A percentile compares a stretch with the other conserved stretches of the same genome.
phyloP scores from a whole-genome alignment of 495 filamentous ascomycete species.

The Thermothielavioides terrestris region DNA sequence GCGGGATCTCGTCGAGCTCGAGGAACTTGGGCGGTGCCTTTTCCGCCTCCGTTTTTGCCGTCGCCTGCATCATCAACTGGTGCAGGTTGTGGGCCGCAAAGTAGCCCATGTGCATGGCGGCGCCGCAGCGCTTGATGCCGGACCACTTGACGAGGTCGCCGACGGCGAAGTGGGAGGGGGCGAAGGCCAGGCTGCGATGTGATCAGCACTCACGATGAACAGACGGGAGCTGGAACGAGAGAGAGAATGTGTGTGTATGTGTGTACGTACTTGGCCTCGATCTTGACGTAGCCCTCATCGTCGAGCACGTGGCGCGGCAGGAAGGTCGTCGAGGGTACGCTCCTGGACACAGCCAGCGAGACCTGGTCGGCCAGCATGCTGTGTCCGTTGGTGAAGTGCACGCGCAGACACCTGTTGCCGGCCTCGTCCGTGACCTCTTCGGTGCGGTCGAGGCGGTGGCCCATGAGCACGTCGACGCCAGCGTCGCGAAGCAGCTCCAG shows the following conservation, averaged over 20 bases:
- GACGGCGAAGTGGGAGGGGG: slow-evolving; percentile 49
- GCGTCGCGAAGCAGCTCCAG: slow-evolving; percentile 42
- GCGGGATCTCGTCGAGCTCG: slow-evolving; percentile 43
- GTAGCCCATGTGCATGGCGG: slow-evolving; percentile 58
- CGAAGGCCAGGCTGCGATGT: slow-evolving; percentile 37
- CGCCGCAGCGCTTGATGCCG: slow-evolving; percentile 63
- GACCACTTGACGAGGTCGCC: slow-evolving; percentile 50
- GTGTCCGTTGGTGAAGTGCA: slow-evolving; percentile 49
- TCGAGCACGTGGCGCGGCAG: slow-evolving; percentile 42
- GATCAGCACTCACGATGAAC: not conserved
- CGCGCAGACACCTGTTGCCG: slow-evolving; percentile 24
- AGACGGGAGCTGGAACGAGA: not conserved
- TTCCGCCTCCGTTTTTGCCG: not conserved
- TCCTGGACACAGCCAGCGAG: slow-evolving; percentile 51
- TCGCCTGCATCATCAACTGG: slow-evolving; percentile 38
- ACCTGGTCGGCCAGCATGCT: slow-evolving; percentile 47
- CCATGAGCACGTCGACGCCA: slow-evolving; percentile 50
- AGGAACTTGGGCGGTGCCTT: slow-evolving; percentile 31
- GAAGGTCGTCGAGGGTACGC: slow-evolving; percentile 45
- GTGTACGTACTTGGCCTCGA: slow-evolving; percentile 32
- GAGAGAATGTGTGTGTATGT: too few relatives aligned
- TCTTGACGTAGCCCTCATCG: slow-evolving; percentile 49
- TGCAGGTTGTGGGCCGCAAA: slow-evolving; percentile 53
- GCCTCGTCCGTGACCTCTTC: slow-evolving; percentile 24
- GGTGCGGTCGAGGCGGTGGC: slow-evolving; percentile 34